Base-by-base conservation (phyloP, 140 eudicot genomes). In the Flaveria floridana region DNA sequence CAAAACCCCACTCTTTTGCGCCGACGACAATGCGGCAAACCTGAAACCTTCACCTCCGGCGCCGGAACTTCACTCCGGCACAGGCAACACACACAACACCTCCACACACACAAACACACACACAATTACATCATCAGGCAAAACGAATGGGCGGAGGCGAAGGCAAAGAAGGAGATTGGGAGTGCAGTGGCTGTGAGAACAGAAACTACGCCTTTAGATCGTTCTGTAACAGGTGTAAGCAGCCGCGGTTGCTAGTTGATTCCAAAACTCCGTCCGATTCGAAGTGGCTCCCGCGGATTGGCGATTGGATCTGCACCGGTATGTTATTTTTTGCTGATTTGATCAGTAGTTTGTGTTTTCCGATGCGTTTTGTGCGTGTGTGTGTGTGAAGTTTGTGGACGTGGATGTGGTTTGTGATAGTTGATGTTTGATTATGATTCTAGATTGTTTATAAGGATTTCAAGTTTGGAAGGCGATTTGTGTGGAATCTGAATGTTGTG, bases 221-320 rank as follows among this genome's bases (percentile, higher is more conserved):
- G 71, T 89, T 89, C 65, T 92, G 97, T 75, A 92, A 92, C 79
- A 71, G 97, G 10, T 92, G 97, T 69, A 92, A 89, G 82, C 95
- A 87, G 80, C 95, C 96, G n/a, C 85, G 97, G 6, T 84, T 92
- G 41, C 87, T 92, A 30, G 97, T 89, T 67, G 97, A 92, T 85
- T 65, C 76, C 82, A 87, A 89, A 61, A 89, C 97, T 20, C 97
- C 95, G 30, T 79, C 91, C 70, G 88, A 89, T 82, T 92, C 97
- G 5, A 92, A 92, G 59, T 92, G 97, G 97, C 84, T 89, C 11
- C 97, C 97, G 15, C 93, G 97, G 16, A 78, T 89, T 34, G 97
- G 97, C 71, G 97, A 92, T 69, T 92, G 97, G 97, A 89, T 92
- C 85, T 92, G 97, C 84, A 71, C 92, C 15, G 97, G 97, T 92